Base-by-base conservation (phyloP, 2,329 filamentous ascomycete genomes). In the Grosmannia huntii region DNA sequence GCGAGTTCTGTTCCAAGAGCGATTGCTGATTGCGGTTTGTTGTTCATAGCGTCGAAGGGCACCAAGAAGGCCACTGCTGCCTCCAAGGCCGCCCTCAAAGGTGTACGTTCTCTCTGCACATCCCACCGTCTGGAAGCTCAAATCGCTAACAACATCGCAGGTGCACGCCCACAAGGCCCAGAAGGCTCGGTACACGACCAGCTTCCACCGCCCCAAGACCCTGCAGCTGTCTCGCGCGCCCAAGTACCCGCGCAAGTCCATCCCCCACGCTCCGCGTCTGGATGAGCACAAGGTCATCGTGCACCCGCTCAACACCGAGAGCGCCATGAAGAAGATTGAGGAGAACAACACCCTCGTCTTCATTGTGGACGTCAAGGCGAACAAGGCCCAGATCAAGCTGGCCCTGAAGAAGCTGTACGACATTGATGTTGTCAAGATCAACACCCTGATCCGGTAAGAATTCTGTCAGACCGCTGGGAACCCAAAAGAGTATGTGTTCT, bases 291-390 rank as follows among this genome's bases (percentile, higher is more conserved):
- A 95, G 86, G 83, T 97, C 75, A 87, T 99, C 76, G 82, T 97
- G 73, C 90, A 96, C 85, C 94, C 94, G 67, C 84, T 99, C 73
- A 99, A 99, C 87, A 99, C 94, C 62, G 94, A 99, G 87, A 94
- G 87, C 72, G 94, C 95, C 72, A 97, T 99, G 92, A 99, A 99
- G 90, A 72, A 96, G 88, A 96, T 99, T 69, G 94, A 99, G 84
- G 94, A 99, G 87, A 91, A 99, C 86, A 99, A 99, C 85, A 99
- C 94, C 67, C 85, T 99, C 57, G 90, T 95, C 73, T 96, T 96
- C 84, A 95, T 96, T 69, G 90, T 95, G 72, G 88, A 96, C 68
- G 80, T 92, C 76, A 95, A 95, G 87, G 86, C 92, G 76, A 99
- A 99, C 86, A 99, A 99, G 89, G 86, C 90, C 74, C 94, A 99